A percentile compares a stretch with the other conserved stretches of the same genome.
phyloP scores from a whole-genome alignment of 768 basidiomycete genomes.

The Termitomyces sp. region DNA sequence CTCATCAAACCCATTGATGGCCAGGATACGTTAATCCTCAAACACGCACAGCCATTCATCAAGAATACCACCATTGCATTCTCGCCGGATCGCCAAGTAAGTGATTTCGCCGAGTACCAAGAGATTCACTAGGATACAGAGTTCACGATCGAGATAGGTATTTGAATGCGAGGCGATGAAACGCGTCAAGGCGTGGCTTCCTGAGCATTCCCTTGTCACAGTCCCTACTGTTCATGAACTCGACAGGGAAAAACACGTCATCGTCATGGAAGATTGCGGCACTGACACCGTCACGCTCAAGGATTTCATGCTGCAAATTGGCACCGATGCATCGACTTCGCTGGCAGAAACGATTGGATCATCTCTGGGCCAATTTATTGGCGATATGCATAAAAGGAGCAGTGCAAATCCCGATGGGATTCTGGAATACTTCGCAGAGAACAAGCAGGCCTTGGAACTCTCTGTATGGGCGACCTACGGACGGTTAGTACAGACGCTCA shows the following conservation, averaged over 20 bases:
- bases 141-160: slow-evolving; percentile 15
- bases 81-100: slow-evolving; percentile 50
- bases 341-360: slow-evolving; percentile 35
- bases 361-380: slow-evolving; percentile 52
- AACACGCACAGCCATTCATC: slow-evolving; percentile 37
- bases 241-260: slow-evolving; percentile 41
- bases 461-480: slow-evolving; percentile 38
- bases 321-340: slow-evolving; percentile 19
- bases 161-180: slow-evolving; percentile 45
- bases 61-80: slow-evolving; percentile 18
- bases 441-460: slow-evolving; percentile 29
- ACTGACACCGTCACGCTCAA: slow-evolving; percentile 33
- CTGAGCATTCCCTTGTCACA: slow-evolving; percentile 31
- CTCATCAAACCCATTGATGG: slow-evolving; percentile 35
- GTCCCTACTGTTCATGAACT: slow-evolving; percentile 45
- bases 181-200: slow-evolving; percentile 32
- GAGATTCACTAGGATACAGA: neutral
- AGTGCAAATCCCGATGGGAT: slow-evolving; percentile 19
- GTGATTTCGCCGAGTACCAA: slow-evolving; percentile 2
- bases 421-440: slow-evolving; percentile 28
- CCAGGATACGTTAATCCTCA: slow-evolving; percentile 44
- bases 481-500: slow-evolving; percentile 29
- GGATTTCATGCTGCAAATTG: slow-evolving; percentile 27
- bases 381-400: slow-evolving; percentile 43
- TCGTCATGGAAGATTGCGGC: slow-evolving; percentile 64